Conservation (phyloP, 2,329 filamentous ascomycete genomes). For the Hortaea werneckii region DNA sequence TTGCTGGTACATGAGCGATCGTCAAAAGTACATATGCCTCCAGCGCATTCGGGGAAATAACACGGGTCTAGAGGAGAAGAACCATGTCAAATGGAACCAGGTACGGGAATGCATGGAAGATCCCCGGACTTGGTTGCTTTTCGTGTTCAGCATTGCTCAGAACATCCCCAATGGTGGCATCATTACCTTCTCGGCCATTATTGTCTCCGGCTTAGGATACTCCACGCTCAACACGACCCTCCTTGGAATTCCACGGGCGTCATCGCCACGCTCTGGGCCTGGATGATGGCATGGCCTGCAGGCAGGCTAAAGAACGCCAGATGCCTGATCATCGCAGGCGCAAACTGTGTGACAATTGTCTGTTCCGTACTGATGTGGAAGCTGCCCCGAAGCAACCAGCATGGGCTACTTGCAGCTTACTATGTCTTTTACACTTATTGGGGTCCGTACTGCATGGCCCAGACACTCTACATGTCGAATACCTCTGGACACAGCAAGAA, state of each 20-base stretch:
- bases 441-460: constrained; percentile 25
- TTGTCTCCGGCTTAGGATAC: constrained; percentile 11
- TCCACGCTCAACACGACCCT: constrained; percentile 6
- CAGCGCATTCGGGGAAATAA: constrained; percentile 27
- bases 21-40: constrained; percentile 39
- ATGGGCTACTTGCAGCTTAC: constrained; percentile 28
- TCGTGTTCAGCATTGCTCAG: constrained; percentile 7
- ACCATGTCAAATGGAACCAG: constrained; percentile 37
- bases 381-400: constrained; percentile 27
- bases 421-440: constrained; percentile 30
- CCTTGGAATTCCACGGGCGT: constrained; percentile 9
- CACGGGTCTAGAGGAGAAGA: constrained; percentile 41
- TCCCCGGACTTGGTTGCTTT: constrained; percentile 44
- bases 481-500: constrained; percentile 26
- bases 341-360: constrained; percentile 19
- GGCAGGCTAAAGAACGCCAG: constrained; percentile 4
- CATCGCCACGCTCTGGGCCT: constrained; percentile 9
- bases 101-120: constrained; percentile 46
- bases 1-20: constrained; percentile 43
- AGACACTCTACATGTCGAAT: constrained; percentile 22
- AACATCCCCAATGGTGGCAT: constrained; percentile 13
- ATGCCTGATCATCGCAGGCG: constrained; percentile 17
- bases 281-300: constrained; percentile 4
- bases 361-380: constrained; percentile 25
- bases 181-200: constrained; percentile 10